Evolutionary conservation across 441 rosid genomes (phyloP).

Genomic region (Corymbia citriodora): DNA sequence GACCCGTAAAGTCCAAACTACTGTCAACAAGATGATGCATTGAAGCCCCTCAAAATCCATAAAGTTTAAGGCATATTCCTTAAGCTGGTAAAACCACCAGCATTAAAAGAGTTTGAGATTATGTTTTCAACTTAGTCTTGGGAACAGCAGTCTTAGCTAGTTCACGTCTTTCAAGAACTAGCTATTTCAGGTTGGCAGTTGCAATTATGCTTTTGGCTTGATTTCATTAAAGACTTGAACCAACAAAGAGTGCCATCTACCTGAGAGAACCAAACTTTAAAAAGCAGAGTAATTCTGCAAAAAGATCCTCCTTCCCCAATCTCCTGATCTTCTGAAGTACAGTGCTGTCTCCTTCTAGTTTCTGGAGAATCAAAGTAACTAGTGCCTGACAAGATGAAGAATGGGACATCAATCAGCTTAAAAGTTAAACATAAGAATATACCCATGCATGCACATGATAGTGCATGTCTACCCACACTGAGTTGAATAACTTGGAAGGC

Average conservation of each 20-base stretch:
- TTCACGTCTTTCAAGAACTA: not conserved
- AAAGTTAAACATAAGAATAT: not conserved
- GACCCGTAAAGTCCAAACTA: not conserved
- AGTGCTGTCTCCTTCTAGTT: slow-evolving; percentile 56
- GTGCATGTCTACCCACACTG: not conserved
- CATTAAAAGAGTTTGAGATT: not conserved
- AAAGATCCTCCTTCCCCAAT: slow-evolving; percentile 81
- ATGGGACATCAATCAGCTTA: not conserved
- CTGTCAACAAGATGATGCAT: not conserved
- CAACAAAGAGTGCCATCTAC: slow-evolving; percentile 14
- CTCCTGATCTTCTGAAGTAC: slow-evolving; percentile 52
- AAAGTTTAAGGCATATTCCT: not conserved
- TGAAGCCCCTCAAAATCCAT: not conserved
- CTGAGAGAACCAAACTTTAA: slow-evolving; percentile 52
- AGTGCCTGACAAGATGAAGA: slow-evolving; percentile 39
- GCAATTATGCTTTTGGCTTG: not conserved
- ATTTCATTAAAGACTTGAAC: not conserved
- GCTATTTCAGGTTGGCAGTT: not conserved
- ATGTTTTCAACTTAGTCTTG: not conserved
- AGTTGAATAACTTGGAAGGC: slow-evolving; percentile 1
- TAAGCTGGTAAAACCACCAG: not conserved
- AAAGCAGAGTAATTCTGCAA: slow-evolving; percentile 69
- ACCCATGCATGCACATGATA: not conserved
- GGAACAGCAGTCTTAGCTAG: not conserved
- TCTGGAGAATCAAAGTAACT: slow-evolving; percentile 50